Evolutionary conservation across 2,329 filamentous ascomycete species (phyloP), one percentile per base, ranked within the genome.

Genomic region (Claviceps citrina): DNA sequence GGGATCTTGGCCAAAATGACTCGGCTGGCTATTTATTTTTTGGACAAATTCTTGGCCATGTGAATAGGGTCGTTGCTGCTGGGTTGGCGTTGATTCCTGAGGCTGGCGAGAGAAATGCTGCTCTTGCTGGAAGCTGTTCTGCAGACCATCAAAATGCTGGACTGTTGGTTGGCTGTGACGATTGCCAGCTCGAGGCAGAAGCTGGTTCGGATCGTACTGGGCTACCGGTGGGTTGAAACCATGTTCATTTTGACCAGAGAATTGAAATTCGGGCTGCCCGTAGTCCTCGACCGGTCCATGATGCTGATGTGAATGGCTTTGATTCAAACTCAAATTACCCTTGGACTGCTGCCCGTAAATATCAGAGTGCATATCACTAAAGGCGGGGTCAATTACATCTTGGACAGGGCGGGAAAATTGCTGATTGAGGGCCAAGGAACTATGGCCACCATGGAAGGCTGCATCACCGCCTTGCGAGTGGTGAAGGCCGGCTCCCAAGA

Each of bases 321-420:
- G 56, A 27, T 49, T 51, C 40, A 63, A 24, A 24, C 27, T 42
- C 39, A 48, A 40, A 19, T 54, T 53, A 42, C 48, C 45, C 36
- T 59, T 51, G 19, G 49, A 44, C 38, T 58, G 59, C 36, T 63
- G 59, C 8, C 47, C 47, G 39, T 62, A 65, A 19, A 63, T 39
- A 27, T 61, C 59, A 12, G 59, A 50, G 30, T 61, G 56, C 8
- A 64, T 52, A 41, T 56, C 55, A 47, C 51, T 48, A 36, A 64
- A 62, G 24, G 55, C 51, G 31, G 60, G 53, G 41, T 64, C 55
- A 31, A 64, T 51, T 34, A 57, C 53, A 42, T 63, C 59, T 43
- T 58, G 54, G 30, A 47, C 47, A 12, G 56, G 43, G 24, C 57
- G 55, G 31, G 53, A 47, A 43, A 55, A 65, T 31, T 57, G 58